phyloP scores from a whole-genome alignment of 257 asterid species.

The Solanum pennellii region DNA sequence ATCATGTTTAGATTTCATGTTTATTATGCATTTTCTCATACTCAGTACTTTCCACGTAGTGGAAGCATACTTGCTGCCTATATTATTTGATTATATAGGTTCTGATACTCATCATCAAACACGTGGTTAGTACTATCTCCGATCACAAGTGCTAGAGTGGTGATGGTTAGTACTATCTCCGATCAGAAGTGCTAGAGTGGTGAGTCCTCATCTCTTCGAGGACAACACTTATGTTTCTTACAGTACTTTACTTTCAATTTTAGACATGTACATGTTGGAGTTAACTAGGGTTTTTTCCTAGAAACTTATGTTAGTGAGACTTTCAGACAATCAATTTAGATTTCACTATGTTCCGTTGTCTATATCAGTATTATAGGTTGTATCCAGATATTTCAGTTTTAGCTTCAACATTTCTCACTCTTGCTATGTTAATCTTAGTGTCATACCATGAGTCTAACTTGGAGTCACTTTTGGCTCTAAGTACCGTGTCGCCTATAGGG shows the following conservation, averaged over 20 bases:
- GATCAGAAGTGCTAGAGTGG: not conserved
- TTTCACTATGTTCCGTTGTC: too few species aligned
- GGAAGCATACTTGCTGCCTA: not conserved
- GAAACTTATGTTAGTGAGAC: too few species aligned
- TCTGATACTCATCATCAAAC: not conserved
- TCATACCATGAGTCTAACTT: not conserved
- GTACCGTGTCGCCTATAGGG: not conserved
- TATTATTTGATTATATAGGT: not conserved
- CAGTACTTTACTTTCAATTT: too few species aligned
- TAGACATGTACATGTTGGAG: too few species aligned
- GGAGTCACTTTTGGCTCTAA: not conserved
- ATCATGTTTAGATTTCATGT: not conserved
- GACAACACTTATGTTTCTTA: too few species aligned
- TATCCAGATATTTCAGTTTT: not conserved
- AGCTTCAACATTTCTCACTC: not conserved
- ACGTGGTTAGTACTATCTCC: not conserved
- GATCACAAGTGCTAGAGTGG: not conserved
- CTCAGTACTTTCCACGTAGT: too few species aligned
- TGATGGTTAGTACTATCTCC: not conserved
- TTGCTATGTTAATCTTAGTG: not conserved
- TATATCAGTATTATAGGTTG: too few species aligned
- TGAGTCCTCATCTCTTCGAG: not conserved
- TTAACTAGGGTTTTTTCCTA: too few species aligned
- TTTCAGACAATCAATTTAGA: too few species aligned
- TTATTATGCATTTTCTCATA: not conserved